Evolutionary conservation across 2,329 filamentous ascomycete genomes (phyloP), one percentile per base, ranked within the genome.

Genomic region (Ophiostoma ulmi): DNA sequence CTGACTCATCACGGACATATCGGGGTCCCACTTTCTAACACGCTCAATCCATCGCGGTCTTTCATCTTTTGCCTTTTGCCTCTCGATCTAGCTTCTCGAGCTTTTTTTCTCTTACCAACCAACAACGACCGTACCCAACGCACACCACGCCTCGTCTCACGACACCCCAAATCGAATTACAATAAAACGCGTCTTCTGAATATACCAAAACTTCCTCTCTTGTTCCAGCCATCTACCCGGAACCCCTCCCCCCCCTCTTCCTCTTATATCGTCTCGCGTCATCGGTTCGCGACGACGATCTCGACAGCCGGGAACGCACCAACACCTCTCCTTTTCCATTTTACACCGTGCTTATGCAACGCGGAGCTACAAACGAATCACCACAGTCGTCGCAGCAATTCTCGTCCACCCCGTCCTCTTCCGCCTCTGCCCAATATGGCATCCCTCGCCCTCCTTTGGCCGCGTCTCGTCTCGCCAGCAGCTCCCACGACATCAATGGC

Each of bases 271-370:
- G 31, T 44, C 48, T 22, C 64, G 64, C 64, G 64, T 48, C 41
- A 44, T 44, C 38, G 31, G 8, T 52, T 69, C 67, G 71, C 71
- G 71, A 70, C 69, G 71, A 72, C 71, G 71, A 70, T 35, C 44
- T 61, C 36, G 20, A 13, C 14, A 38, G 39, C 31, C 26, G 22
- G 2, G 35, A 48, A 31, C 31, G 17, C 44, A 17, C 17, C 69
- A 13, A 22, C 36, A 41, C 63, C 63, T 36, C 36, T n/a, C 35
- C 58, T 35, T 22, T 26, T 17, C 68, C 65, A 38, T 55, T 68
- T 48, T 39, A 69, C 70, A 70, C 39, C 41, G 83, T 80, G 87
- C 89, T 85, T 87, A 90, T 90, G 87, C 87, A 88, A 83, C 83
- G 81, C 85, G 85, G 84, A 83, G 83, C 80, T 81, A 79, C 78